Evolutionary conservation across 2,329 filamentous ascomycete genomes (phyloP).

Genomic region (Sarocladiaceae sp.): DNA sequence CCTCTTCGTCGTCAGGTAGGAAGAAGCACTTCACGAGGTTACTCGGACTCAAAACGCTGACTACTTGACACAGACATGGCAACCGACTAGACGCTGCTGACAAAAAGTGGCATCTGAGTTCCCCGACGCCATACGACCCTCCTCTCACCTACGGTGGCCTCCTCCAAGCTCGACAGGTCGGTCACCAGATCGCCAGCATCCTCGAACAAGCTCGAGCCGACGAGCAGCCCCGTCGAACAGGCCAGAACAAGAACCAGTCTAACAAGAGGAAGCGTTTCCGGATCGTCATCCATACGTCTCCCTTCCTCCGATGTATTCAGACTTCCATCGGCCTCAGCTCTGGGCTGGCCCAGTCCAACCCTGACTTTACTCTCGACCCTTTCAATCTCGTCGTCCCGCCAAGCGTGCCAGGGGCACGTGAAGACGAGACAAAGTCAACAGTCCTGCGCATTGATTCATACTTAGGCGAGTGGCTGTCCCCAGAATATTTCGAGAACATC

Average conservation of each 20-base stretch:
- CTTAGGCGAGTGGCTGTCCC: slow-evolving; percentile 90
- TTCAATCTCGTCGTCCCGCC: slow-evolving; percentile 27
- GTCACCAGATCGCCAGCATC: slow-evolving; percentile 74
- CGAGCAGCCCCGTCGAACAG: slow-evolving; percentile 15
- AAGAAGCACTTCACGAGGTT: background rate
- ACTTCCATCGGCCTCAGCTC: slow-evolving; percentile 84
- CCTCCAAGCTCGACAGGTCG: slow-evolving; percentile 77
- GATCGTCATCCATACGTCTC: slow-evolving; percentile 86
- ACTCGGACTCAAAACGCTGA: too few relatives aligned
- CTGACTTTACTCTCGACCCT: slow-evolving; percentile 25
- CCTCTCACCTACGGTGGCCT: slow-evolving; percentile 93
- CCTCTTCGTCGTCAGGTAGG: slow-evolving; percentile 38
- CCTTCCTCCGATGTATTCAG: slow-evolving; percentile 87
- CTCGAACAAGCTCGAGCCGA: slow-evolving; percentile 43
- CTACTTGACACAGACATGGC: slow-evolving; percentile 59
- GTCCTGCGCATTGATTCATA: slow-evolving; percentile 83
- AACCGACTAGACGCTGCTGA: slow-evolving; percentile 91
- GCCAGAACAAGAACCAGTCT: background rate
- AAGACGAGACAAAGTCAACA: slow-evolving; percentile 42
- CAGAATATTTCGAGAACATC: slow-evolving; percentile 89
- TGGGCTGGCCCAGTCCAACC: slow-evolving; percentile 60
- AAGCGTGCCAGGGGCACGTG: slow-evolving; percentile 13
- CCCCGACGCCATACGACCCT: slow-evolving; percentile 90
- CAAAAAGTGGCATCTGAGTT: slow-evolving; percentile 89
- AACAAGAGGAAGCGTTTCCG: slow-evolving; percentile 57